Base-by-base conservation (phyloP, 2,329 filamentous ascomycete species). In the Aspergillus melleus region DNA sequence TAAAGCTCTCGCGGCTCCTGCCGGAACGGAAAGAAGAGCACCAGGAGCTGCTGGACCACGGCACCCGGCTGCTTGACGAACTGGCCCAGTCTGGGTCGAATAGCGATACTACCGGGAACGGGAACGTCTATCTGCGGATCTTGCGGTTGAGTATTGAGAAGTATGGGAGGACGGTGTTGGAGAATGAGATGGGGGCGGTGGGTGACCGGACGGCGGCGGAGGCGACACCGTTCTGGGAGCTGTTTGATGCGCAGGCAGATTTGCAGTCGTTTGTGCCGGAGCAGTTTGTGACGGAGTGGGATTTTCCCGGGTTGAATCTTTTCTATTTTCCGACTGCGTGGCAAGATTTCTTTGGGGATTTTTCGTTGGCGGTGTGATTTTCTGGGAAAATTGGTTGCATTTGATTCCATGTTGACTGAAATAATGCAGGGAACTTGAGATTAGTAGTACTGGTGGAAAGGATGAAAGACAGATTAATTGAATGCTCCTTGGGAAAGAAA, bases 231-330 rank as follows among this genome's bases (percentile, higher is more conserved):
- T 75, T 74, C 59, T 70, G 74, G 74, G 71, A 74, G 30, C 55
- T 71, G 8, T 72, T 74, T 26, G 68, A 73, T 59, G 75, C 76
- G 14, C 79, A 81, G 54, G 74, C 74, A 1, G 83, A 84, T 52
- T 76, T 84, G 32, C 81, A 85, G 55, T 79, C 77, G 9, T 85
- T 84, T 69, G 77, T 83, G 0, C 83, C 83, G 0, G 80, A 81
- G 61, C 80, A 85, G 58, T 85, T 85, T 61, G 77, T 84, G 0
- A 80, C 83, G n/a, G 83, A 85, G 59, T 85, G 82, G 83, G 82
- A 84, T 60, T 85, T 85, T 61, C 83, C 83, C 0, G 83, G 82
- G 0, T 65, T 85, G 39, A 83, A 80, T 73, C 57, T 85, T 47
- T 80, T 81, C 65, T 81, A 81, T 66, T 76, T 81, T 47, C 79